Evolutionary conservation across 2,329 filamentous ascomycete genomes (phyloP).

Genomic region (Ophiostoma sp.): DNA sequence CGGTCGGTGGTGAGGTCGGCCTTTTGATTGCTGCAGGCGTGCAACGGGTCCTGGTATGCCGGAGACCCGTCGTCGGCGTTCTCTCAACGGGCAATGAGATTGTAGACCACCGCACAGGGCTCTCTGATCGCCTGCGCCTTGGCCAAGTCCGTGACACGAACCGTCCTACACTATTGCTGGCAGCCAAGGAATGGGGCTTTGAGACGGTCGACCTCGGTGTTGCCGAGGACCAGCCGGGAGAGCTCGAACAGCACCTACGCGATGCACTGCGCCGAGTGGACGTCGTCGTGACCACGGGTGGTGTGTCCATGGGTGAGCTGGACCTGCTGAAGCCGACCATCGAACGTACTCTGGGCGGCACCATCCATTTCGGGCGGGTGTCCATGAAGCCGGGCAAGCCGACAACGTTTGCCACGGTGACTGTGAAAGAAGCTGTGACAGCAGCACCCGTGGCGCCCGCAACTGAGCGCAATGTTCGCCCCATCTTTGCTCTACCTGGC

Average conservation of each 20-base stretch:
- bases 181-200: conserved; percentile 68
- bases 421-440: conserved; percentile 50
- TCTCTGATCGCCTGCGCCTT: conserved; percentile 47
- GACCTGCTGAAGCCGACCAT: conserved; percentile 96
- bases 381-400: conserved; percentile 98
- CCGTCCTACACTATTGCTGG: conserved; percentile 76
- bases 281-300: conserved; percentile 84
- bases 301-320: conserved; percentile 95
- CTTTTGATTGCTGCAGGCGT: conserved; percentile 81
- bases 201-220: conserved; percentile 81
- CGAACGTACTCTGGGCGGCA: conserved; percentile 81
- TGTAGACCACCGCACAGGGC: conserved; percentile 53
- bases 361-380: conserved; percentile 92
- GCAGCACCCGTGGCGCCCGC: neutral
- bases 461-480: conserved; percentile 49
- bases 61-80: conserved; percentile 73
- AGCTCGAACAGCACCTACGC: conserved; percentile 71
- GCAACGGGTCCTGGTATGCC: conserved; percentile 63
- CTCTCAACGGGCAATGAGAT: conserved; percentile 95
- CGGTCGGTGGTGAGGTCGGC: conserved; percentile 85
- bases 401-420: conserved; percentile 89
- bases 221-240: conserved; percentile 64
- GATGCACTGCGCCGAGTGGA: conserved; percentile 68
- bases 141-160: conserved; percentile 95
- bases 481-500: conserved; percentile 85